Evolutionary conservation across 208 protist genomes (phyloP).

Genomic region (Leishmania mexicana): DNA sequence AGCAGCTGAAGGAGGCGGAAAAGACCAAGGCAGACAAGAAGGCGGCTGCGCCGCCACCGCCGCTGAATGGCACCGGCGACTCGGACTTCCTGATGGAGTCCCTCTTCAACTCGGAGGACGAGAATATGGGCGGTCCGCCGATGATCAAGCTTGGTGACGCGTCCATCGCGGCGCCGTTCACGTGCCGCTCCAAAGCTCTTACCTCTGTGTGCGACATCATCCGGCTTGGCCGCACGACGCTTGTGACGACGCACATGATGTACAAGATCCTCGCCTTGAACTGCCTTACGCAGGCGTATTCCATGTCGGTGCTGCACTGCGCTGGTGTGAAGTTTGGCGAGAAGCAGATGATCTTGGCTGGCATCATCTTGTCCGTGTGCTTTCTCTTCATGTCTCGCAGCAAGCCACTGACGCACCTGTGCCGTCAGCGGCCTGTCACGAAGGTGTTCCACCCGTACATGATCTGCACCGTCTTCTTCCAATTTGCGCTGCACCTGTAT

Average conservation of each 20-base stretch:
- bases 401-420: slow-evolving; percentile 93
- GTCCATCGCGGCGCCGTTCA: slow-evolving; percentile 94
- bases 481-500: slow-evolving; percentile 96
- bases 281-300: slow-evolving; percentile 97
- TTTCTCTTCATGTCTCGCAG: slow-evolving; percentile 98
- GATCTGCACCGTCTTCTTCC: slow-evolving; percentile 93
- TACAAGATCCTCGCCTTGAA: slow-evolving; percentile 99
- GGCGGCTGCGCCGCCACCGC: slow-evolving; percentile 45
- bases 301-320: slow-evolving; percentile 96
- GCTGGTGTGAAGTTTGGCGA: slow-evolving; percentile 98
- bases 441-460: slow-evolving; percentile 97
- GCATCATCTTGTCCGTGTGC: slow-evolving; percentile 95
- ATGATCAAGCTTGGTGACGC: slow-evolving; percentile 95
- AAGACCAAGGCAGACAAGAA: slow-evolving; percentile 61
- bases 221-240: slow-evolving; percentile 96
- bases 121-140: slow-evolving; percentile 68
- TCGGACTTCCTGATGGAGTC: slow-evolving; percentile 92
- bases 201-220: slow-evolving; percentile 95
- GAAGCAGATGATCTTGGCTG: slow-evolving; percentile 96
- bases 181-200: slow-evolving; percentile 90
- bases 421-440: slow-evolving; percentile 91
- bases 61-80: slow-evolving; percentile 13
- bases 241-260: slow-evolving; percentile 99
- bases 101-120: slow-evolving; percentile 82
- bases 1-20: slow-evolving; percentile 62